Percentiles rank a stretch among this genome's conserved stretches.
Evolutionary conservation across 805 yeast species (phyloP).

Genomic region (Scheffersomyces lignosus): DNA sequence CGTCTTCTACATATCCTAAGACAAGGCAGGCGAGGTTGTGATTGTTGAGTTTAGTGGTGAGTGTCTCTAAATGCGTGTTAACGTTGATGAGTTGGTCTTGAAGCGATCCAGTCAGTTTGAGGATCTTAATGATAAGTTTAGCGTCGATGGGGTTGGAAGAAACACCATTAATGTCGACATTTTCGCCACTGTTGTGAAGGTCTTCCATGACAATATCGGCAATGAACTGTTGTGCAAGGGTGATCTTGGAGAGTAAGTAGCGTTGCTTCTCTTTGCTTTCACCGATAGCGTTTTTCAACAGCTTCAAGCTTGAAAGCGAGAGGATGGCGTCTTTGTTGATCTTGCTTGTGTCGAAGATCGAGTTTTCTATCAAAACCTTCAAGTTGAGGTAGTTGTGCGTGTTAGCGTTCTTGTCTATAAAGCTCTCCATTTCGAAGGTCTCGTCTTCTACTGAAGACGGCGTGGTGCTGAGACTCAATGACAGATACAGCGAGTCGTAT

Average conservation of each 20-base stretch:
- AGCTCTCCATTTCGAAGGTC: conserved; percentile 17
- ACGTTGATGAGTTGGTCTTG: conserved; percentile 28
- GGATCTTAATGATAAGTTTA: conserved; percentile 26
- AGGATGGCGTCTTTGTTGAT: conserved; percentile 34
- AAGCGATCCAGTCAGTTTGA: conserved; percentile 31
- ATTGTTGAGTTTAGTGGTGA: conserved; percentile 29
- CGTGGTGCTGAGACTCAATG: conserved; percentile 14
- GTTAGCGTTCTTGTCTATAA: conserved; percentile 10
- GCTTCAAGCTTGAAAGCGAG: conserved; percentile 26
- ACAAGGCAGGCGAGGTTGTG: conserved; percentile 47
- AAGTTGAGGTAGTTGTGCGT: conserved; percentile 38
- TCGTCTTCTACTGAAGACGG: conserved; percentile 21
- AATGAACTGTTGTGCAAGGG: conserved; percentile 35
- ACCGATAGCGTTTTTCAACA: conserved; percentile 27
- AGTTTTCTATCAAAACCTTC: conserved; percentile 45
- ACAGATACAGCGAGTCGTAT: conserved; percentile 6
- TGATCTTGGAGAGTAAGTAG: conserved; percentile 30
- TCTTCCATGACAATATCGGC: conserved; percentile 30
- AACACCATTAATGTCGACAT: too few relatives aligned
- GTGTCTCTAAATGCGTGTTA: conserved; percentile 27
- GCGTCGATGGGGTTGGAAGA: conserved; percentile 27
- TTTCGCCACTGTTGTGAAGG: conserved; percentile 55
- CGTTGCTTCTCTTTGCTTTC: conserved; percentile 30
- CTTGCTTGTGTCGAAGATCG: conserved; percentile 40
- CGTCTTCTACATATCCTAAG: conserved; percentile 49